A percentile compares a stretch with the other conserved stretches of the same genome.
phyloP scores from a whole-genome alignment of 2,329 filamentous ascomycete genomes.

The Hypoxylon sp. region DNA sequence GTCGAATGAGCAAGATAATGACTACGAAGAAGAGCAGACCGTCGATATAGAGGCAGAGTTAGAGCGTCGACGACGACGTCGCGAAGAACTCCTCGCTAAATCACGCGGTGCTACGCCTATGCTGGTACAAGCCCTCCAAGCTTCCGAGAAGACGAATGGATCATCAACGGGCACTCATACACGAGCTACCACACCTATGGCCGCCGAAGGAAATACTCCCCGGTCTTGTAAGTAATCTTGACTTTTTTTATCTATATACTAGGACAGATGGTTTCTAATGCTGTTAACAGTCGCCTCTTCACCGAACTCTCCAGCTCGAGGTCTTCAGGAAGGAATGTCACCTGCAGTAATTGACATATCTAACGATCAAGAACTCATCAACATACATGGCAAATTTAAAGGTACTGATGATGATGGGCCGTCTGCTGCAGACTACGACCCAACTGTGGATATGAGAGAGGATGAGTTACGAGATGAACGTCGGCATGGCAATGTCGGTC shows the following conservation, averaged over 20 bases:
- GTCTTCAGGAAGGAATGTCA: constrained; percentile 67
- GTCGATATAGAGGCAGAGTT: constrained; percentile 87
- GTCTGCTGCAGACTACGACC: constrained; percentile 85
- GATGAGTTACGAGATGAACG: constrained; percentile 74
- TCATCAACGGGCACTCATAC: constrained; percentile 67
- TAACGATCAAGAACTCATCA: constrained; percentile 78
- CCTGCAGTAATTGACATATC: constrained; percentile 74
- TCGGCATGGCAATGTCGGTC: constrained; percentile 65
- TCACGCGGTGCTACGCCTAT: constrained; percentile 81
- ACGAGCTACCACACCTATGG: constrained; percentile 61
- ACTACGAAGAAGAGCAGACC: constrained; percentile 70
- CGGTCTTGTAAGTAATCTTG: constrained; percentile 61
- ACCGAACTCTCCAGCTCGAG: constrained; percentile 59
- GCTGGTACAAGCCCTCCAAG: constrained; percentile 80
- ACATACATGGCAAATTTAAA: constrained; percentile 65
- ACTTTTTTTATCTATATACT: constrained; percentile 33
- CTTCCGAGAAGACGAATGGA: constrained; percentile 69
- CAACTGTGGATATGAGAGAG: constrained; percentile 81
- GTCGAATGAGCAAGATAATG: constrained; percentile 57
- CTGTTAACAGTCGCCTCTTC: constrained; percentile 51
- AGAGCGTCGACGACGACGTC: constrained; percentile 85
- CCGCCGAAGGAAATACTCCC: constrained; percentile 61
- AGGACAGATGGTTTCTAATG: constrained; percentile 41
- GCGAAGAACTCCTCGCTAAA: constrained; percentile 88
- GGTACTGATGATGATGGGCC: constrained; percentile 73